Percentiles rank a stretch among this genome's conserved stretches.
Conservation (phyloP, 2,329 filamentous ascomycete species). For the Claviceps citrina region DNA sequence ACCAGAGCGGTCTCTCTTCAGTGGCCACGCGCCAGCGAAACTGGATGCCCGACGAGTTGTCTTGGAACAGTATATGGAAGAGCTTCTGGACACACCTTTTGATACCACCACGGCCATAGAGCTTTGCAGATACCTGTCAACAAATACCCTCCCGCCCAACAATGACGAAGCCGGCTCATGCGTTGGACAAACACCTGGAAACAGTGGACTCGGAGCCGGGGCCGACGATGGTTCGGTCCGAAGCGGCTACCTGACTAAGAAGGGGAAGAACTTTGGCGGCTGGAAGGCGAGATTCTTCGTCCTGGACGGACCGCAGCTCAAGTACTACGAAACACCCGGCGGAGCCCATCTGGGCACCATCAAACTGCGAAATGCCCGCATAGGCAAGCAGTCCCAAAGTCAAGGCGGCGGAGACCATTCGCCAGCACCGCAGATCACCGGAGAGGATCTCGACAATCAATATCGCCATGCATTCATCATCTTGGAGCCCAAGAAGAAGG, state of each 20-base stretch:
- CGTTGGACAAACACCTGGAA: conserved; percentile 12
- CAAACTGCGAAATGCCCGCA: conserved; percentile 78
- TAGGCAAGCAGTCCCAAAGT: conserved; percentile 69
- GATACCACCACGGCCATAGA: conserved; percentile 62
- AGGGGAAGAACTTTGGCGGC: conserved; percentile 95
- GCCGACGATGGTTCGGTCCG: conserved; percentile 55
- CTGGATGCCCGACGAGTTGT: conserved; percentile 73
- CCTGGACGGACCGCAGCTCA: conserved; percentile 45
- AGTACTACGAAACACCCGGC: conserved; percentile 83
- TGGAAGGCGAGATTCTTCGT: conserved; percentile 75
- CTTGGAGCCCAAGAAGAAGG: conserved; percentile 90
- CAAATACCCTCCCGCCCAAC: conserved; percentile 45
- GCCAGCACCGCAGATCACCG: conserved; percentile 35
- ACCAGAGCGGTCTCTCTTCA: conserved; percentile 77
- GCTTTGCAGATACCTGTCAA: conserved; percentile 77
- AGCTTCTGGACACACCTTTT: conserved; percentile 67
- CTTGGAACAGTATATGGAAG: conserved; percentile 73
- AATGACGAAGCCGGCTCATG: conserved; percentile 34
- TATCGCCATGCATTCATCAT: conserved; percentile 94
- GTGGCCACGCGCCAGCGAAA: conserved; percentile 82
- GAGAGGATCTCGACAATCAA: conserved; percentile 77
- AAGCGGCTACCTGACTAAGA: conserved; percentile 87
- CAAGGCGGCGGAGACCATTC: conserved; percentile 34
- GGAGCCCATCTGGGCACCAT: conserved; percentile 86
- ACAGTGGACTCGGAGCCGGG: conserved; percentile 26